These are phyloP conservation scores for Bryopsis sp. DNA, from an alignment of 139 green algal genomes.

Conservation along the genomic window DNA sequence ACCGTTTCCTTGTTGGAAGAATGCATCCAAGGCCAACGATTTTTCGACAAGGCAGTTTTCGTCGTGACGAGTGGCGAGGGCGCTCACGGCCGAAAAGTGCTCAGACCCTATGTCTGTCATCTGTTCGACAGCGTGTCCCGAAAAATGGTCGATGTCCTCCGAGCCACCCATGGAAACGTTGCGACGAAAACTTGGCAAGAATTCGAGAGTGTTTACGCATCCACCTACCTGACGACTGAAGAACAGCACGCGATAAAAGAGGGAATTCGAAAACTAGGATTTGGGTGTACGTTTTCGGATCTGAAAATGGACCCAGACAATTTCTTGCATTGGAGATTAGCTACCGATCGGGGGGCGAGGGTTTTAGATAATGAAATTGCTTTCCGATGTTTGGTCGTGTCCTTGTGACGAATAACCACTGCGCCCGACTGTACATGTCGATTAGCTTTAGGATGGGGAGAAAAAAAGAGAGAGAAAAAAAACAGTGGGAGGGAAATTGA, in stretches of 20 bases:
- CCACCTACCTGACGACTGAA: not conserved
- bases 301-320: conserved; percentile 1
- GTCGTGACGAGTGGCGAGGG: not conserved
- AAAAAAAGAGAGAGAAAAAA: too few relatives aligned
- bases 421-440: not conserved
- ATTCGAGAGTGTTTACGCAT: not conserved
- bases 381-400: not conserved
- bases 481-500: too few relatives aligned
- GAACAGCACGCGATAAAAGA: not conserved
- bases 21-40: not conserved
- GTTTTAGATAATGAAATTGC: not conserved
- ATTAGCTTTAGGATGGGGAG: too few relatives aligned
- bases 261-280: not conserved
- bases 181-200: not conserved
- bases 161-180: not conserved
- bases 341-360: not conserved
- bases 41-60: conserved; percentile 2
- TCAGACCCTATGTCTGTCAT: not conserved
- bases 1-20: not conserved
- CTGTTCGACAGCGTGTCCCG: not conserved
- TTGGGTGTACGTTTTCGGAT: not conserved
- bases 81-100: not conserved
- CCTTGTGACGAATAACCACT: not conserved
- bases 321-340: not conserved
- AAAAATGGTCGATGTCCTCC: not conserved